These are phyloP conservation scores for Hamamelis virginiana DNA, from an alignment of 164 flowering plant genomes.

Conservation along the genomic window DNA sequence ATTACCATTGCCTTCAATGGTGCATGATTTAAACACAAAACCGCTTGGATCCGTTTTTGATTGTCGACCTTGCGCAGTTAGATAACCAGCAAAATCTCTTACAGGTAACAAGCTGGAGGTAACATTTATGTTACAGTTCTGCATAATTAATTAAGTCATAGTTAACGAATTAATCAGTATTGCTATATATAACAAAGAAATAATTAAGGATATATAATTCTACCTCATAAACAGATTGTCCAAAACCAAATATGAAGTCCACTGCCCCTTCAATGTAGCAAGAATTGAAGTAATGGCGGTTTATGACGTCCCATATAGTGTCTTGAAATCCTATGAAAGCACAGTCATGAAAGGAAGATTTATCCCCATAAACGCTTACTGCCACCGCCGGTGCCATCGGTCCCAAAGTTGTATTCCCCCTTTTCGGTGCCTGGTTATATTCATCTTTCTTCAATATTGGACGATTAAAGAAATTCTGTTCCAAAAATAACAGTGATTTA, in stretches of 20 bases:
- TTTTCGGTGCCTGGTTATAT: neutral
- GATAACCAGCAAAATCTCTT: conserved; percentile 11
- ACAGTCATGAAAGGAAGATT: conserved; percentile 20
- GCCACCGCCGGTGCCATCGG: conserved; percentile 20
- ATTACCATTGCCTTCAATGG: conserved; percentile 18
- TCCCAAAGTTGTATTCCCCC: too few relatives aligned
- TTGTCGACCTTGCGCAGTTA: conserved; percentile 36
- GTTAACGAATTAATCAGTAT: too few relatives aligned
- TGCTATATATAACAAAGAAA: too few relatives aligned
- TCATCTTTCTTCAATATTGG: too few relatives aligned
- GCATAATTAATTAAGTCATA: neutral
- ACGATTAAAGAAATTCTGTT: neutral
- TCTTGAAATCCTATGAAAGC: conserved; percentile 36
- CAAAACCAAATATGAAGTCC: conserved; percentile 39
- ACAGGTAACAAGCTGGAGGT: neutral
- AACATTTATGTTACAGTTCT: conserved; percentile 12
- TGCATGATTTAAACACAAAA: conserved; percentile 29
- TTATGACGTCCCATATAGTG: conserved; percentile 25
- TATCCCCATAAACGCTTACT: conserved; percentile 29
- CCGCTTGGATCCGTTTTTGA: conserved; percentile 21
- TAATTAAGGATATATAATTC: too few relatives aligned
- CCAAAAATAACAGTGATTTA: too few relatives aligned
- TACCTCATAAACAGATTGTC: conserved; percentile 30
- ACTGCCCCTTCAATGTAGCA: conserved; percentile 37
- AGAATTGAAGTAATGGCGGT: conserved; percentile 28